These are phyloP conservation scores for Russula virescens DNA, from an alignment of 768 basidiomycete genomes.

Conservation along the genomic window DNA sequence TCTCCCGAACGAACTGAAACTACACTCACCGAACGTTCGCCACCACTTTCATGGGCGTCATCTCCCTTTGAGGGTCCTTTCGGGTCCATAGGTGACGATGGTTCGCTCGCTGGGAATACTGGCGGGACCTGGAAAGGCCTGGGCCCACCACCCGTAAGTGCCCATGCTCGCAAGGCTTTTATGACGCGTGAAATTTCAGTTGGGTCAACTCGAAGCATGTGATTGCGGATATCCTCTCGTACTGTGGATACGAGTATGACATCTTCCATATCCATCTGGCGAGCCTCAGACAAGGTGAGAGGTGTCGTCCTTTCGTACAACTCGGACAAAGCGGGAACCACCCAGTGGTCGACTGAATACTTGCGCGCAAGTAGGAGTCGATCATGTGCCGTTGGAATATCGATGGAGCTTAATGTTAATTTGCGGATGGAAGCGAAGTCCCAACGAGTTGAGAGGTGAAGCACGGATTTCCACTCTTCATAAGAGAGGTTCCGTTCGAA, in stretches of 20 bases:
- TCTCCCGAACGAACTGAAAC: not conserved
- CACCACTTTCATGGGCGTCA: not conserved
- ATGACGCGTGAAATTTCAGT: not conserved
- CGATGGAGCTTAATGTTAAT: not conserved
- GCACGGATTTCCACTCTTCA: constrained; percentile 26
- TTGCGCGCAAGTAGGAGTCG: constrained; percentile 10
- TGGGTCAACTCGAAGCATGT: not conserved
- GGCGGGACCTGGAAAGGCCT: too few relatives aligned
- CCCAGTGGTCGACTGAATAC: constrained; percentile 8
- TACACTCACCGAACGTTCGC: not conserved
- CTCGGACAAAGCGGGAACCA: constrained; percentile 1
- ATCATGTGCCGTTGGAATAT: constrained; percentile 1
- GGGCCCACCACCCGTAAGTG: too few relatives aligned
- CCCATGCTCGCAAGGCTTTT: not conserved
- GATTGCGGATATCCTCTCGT: constrained; percentile 1
- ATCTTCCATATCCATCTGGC: constrained; percentile 9
- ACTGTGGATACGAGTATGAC: constrained; percentile 7
- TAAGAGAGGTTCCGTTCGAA: not conserved
- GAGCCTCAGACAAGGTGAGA: constrained; percentile 3
- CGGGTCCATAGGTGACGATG: not conserved
- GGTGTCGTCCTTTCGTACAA: constrained; percentile 5
- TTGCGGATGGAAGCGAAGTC: constrained; percentile 28
- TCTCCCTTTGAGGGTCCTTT: not conserved
- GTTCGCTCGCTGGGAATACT: not conserved
- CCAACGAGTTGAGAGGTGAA: constrained; percentile 27